These are phyloP conservation scores for Chlamydomonas asymmetrica DNA, from an alignment of 139 green algal genomes.

Conservation along the genomic window DNA sequence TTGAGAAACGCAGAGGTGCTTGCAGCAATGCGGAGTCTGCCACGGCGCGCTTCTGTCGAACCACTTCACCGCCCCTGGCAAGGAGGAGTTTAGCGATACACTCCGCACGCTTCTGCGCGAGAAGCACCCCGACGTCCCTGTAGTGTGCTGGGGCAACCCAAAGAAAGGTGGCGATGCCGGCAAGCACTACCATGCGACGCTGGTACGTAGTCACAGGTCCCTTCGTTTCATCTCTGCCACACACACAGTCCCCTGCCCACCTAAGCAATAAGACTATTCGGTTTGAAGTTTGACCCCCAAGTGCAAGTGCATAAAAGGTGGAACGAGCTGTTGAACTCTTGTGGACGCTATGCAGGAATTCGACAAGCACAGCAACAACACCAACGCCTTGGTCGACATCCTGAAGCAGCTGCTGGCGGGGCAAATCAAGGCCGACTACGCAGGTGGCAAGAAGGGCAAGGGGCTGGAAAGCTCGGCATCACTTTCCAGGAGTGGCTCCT, in stretches of 20 bases:
- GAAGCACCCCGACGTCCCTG: constrained; percentile 22
- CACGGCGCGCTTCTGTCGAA: constrained; percentile 27
- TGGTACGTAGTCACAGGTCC: no score
- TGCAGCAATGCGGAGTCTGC: constrained; percentile 18
- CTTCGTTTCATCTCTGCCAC: no score
- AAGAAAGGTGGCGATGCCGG: constrained; percentile 26
- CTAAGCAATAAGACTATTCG: no score
- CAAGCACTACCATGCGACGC: constrained; percentile 29
- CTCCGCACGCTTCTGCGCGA: constrained; percentile 33
- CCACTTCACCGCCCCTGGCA: constrained; percentile 32
- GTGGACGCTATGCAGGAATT: constrained; percentile 14
- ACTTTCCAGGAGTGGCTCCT: constrained; percentile 9
- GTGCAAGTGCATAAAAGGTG: no score
- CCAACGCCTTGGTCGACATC: constrained; percentile 11
- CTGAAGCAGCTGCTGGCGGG: constrained; percentile 35
- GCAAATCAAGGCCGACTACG: constrained; percentile 17
- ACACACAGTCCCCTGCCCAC: no score
- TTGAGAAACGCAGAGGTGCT: constrained; percentile 13
- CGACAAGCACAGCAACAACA: constrained; percentile 6
- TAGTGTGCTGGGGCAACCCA: constrained; percentile 29
- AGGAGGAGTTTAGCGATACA: constrained; percentile 40
- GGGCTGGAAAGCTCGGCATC: constrained; percentile 7
- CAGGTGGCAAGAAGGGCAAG: constrained; percentile 5
- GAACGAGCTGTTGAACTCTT: no score
- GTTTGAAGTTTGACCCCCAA: no score